A percentile compares a stretch with the other conserved stretches of the same genome.
phyloP scores from a whole-genome alignment of 139 green algal species.

The Mychonastes homosphaera region DNA sequence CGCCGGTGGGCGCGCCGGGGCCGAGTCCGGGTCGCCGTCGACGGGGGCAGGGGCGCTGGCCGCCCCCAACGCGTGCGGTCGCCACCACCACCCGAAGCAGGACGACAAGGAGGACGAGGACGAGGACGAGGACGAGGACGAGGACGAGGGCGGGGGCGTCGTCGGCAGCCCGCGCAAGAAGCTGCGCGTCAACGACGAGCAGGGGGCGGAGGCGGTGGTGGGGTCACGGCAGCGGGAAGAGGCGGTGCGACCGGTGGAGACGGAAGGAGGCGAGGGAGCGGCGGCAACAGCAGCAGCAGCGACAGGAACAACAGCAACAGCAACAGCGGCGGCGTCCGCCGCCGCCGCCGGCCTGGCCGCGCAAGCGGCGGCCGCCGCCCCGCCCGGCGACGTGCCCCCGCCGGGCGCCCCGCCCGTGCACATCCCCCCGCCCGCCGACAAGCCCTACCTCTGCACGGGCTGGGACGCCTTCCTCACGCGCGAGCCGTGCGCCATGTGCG shows the following conservation, averaged over 20 bases:
- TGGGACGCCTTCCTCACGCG: conserved; percentile 73
- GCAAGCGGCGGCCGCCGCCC: no score
- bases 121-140: neutral
- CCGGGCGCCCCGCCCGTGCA: neutral
- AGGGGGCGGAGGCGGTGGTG: neutral
- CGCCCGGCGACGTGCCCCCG: no score
- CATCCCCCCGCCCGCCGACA: conserved; percentile 2
- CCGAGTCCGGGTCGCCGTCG: no score
- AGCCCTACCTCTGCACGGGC: conserved; percentile 88
- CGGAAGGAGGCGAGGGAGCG: conserved; percentile 3
- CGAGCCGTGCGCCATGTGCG: conserved; percentile 93
- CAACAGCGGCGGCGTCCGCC: neutral
- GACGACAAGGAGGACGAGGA: neutral
- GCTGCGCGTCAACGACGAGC: neutral
- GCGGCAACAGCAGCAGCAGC: neutral
- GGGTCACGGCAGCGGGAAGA: neutral
- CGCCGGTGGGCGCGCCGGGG: neutral
- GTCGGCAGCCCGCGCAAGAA: neutral
- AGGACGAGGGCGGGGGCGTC: neutral
- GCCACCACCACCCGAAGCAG: neutral
- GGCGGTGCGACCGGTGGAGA: neutral
- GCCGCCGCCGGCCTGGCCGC: no score
- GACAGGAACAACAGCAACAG: neutral
- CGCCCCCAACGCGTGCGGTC: no score
- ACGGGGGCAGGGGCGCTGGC: no score